A percentile compares a stretch with the other conserved stretches of the same genome.
Conservation (phyloP, 1,284 basidiomycete genomes). For the Tilletia indica region DNA sequence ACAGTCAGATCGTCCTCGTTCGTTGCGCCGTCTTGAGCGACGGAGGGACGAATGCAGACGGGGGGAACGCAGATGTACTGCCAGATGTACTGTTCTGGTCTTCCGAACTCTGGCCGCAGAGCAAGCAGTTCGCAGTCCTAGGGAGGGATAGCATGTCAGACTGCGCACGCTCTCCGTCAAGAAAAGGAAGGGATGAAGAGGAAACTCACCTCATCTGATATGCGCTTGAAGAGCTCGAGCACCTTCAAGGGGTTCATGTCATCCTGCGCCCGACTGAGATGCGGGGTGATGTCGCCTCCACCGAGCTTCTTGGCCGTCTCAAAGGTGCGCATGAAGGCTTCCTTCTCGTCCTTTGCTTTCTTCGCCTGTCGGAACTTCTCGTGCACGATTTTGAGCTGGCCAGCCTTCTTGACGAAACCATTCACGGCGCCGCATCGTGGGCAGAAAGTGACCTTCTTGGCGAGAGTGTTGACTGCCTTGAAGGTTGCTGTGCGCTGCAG, state of each 20-base stretch:
- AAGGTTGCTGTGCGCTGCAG: slow-evolving; percentile 80
- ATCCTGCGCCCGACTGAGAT: slow-evolving; percentile 86
- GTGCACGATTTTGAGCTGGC: slow-evolving; percentile 91
- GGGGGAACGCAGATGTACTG: slow-evolving; percentile 98
- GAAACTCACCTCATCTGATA: slow-evolving; percentile 69
- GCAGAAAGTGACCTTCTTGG: slow-evolving; percentile 88
- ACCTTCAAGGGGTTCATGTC: slow-evolving; percentile 94
- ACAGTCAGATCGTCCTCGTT: slow-evolving; percentile 99
- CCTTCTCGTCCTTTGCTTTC: slow-evolving; percentile 85
- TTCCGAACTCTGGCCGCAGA: slow-evolving; percentile 79
- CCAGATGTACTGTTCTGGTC: slow-evolving; percentile 98
- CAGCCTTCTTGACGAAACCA: slow-evolving; percentile 94
- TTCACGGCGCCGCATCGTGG: slow-evolving; percentile 91
- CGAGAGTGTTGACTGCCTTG: slow-evolving; percentile 83
- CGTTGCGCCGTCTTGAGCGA: slow-evolving; percentile 76
- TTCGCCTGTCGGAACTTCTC: slow-evolving; percentile 89
- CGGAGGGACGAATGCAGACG: slow-evolving; percentile 94
- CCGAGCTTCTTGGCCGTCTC: slow-evolving; percentile 73
- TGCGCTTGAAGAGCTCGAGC: slow-evolving; percentile 85
- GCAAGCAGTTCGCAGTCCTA: slow-evolving; percentile 94
- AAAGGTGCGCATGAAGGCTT: slow-evolving; percentile 83
- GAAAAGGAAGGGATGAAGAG: neutral
- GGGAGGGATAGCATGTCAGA: neutral
- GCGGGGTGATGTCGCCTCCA: slow-evolving; percentile 79
- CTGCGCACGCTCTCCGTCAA: neutral